phyloP scores from a whole-genome alignment of 2,329 filamentous ascomycete genomes.

The Xylariaceae sp. region DNA sequence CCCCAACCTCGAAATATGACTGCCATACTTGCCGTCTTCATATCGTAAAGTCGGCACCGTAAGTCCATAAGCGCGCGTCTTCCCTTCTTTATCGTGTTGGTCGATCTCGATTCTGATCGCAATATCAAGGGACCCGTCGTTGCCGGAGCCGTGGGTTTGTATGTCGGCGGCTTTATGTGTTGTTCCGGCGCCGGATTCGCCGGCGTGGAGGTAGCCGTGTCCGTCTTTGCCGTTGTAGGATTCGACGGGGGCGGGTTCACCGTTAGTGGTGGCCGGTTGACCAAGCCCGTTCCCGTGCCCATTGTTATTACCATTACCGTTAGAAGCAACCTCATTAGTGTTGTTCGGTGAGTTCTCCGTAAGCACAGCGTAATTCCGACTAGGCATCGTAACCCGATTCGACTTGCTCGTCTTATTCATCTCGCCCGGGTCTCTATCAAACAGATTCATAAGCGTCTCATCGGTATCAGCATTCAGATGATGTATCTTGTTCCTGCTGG shows the following conservation, averaged over 20 bases:
- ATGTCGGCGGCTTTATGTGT: conserved; percentile 66
- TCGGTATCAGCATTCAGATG: conserved; percentile 71
- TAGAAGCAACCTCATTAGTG: too few species aligned
- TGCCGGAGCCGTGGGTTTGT: conserved; percentile 49
- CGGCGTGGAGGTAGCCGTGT: conserved; percentile 67
- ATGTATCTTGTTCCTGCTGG: conserved; percentile 80
- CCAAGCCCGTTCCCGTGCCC: too few species aligned
- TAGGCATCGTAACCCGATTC: conserved; percentile 87
- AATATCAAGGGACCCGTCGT: conserved; percentile 69
- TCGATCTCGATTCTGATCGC: conserved; percentile 83
- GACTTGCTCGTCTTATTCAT: conserved; percentile 67
- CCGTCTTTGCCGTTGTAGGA: conserved; percentile 54
- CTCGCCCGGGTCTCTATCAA: conserved; percentile 80
- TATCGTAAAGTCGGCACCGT: conserved; percentile 68
- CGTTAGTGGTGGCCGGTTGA: conserved; percentile 22
- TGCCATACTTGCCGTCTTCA: conserved; percentile 27
- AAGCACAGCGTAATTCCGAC: conserved; percentile 88
- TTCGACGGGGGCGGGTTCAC: conserved; percentile 11
- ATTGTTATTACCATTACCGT: too few species aligned
- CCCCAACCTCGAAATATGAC: too few species aligned
- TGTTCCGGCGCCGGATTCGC: conserved; percentile 76
- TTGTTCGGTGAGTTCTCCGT: conserved; percentile 75
- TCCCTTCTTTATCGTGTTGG: conserved; percentile 74
- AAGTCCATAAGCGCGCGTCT: conserved; percentile 78
- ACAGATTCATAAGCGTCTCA: conserved; percentile 90